Base-by-base conservation (phyloP, 345 rosid genomes). In the Bruguiera parviflora region DNA sequence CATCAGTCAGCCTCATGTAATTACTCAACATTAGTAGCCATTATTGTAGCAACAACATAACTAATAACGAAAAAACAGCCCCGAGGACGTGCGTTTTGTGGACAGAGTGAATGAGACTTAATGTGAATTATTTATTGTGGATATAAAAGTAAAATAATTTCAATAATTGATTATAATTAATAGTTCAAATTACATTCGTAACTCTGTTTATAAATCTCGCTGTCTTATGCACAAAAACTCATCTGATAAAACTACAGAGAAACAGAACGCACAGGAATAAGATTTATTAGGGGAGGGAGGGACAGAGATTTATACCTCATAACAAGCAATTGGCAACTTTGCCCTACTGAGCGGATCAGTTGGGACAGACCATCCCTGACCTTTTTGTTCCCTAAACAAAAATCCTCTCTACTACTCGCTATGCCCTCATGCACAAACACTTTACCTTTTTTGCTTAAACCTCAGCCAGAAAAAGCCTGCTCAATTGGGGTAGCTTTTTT, bases 341-440 rank as follows among this genome's bases (percentile, higher is more conserved):
- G 28, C 31, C 49, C 29, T 33, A 24, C 65, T 32, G 71, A 65
- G 37, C 37, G 61, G 66, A 67, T 67, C 77, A 74, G 73, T 63
- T 68, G 61, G 27, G 65, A 47, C 22, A 49, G 70, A 51, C 64
- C 15, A 18, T 21, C 22, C 25, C 72, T 67, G 68, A 31, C 18
- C 68, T 28, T 10, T 46, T 63, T 73, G 77, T 73, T 62, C 56
- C 77, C 68, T 67, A 24, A 43, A 73, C 77, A 24, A 56, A 32
- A 58, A 72, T 65, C 53, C 69, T 33, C 46, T 60, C 43, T 51
- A 16, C 46, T 33, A 10, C 33, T 24, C 53, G 5, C 39, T 19
- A 5, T 43, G 13, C 43, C 59, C 59, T 3, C 59, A 3, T 63
- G 43, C 61, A 43, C 49, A 13, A 43, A 43, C 49, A 43, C 49